phyloP scores from a whole-genome alignment of 2,329 filamentous ascomycete genomes.

The Macroventuria anomochaeta region DNA sequence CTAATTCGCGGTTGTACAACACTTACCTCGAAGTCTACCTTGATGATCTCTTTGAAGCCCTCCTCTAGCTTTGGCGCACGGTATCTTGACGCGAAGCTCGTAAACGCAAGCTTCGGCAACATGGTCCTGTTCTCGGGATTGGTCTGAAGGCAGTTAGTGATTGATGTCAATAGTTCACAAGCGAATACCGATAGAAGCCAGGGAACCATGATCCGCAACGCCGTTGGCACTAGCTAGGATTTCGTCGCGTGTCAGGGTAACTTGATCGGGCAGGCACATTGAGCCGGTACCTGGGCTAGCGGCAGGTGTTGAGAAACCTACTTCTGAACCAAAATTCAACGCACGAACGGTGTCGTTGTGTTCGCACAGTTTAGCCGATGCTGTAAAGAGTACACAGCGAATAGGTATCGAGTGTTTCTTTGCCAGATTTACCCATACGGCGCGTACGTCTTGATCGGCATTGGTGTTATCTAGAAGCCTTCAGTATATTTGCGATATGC shows the following conservation, averaged over 20 bases:
- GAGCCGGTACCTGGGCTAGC: slow-evolving; percentile 11
- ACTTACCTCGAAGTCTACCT: slow-evolving; percentile 72
- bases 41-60: slow-evolving; percentile 81
- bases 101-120: slow-evolving; percentile 82
- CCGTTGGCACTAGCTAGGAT: slow-evolving; percentile 6
- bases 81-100: slow-evolving; percentile 74
- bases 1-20: slow-evolving; percentile 25
- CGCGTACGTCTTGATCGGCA: slow-evolving; percentile 75
- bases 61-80: slow-evolving; percentile 74
- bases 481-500: slow-evolving; percentile 23
- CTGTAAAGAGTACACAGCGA: slow-evolving; percentile 85
- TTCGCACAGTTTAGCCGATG: slow-evolving; percentile 71
- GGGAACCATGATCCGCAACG: slow-evolving; percentile 13
- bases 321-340: slow-evolving; percentile 54
- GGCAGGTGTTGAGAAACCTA: slow-evolving; percentile 37
- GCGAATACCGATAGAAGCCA: slow-evolving; percentile 8
- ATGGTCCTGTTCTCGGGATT: slow-evolving; percentile 81
- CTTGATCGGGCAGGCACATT: slow-evolving; percentile 11
- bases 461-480: slow-evolving; percentile 86
- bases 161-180: slow-evolving; percentile 14
- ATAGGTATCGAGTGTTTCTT: slow-evolving; percentile 74
- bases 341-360: slow-evolving; percentile 90
- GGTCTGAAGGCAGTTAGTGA: slow-evolving; percentile 56
- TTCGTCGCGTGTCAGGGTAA: slow-evolving; percentile 13
- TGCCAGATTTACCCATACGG: slow-evolving; percentile 80